Base-by-base conservation (phyloP, 495 filamentous ascomycete species). In the Aspergillus baeticus region DNA sequence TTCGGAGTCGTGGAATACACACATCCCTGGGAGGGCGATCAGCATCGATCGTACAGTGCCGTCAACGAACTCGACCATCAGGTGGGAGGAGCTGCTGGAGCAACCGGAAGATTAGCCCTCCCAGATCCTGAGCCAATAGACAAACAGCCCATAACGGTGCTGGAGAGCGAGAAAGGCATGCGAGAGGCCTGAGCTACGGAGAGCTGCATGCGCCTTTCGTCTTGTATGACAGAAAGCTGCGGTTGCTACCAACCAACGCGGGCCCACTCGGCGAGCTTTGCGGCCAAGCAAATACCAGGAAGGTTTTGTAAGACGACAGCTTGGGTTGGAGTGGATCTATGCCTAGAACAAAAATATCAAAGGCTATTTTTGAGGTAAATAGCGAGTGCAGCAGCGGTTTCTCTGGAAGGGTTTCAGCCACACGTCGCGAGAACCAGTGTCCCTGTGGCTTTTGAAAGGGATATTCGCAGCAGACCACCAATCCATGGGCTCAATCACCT, bases 181-280 rank as follows among this genome's bases (percentile, higher is more conserved):
- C 67, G 64, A 63, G 63, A 69, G 70, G 70, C 61, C 69, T 71
- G 59, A 69, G 69, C 48, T 4, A 58, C 73, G 73, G 73, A 42
- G 67, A 63, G 68, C 59, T 69, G 73, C 73, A 76, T 67, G 63
- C 54, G 58, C 59, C 47, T 51, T 48, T 62, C 22, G 59, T 61
- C 63, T 65, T 66, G 70, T 71, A 68, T 59, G 33, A 66, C 68
- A 63, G 66, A 46, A 67, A 51, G 39, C 56, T 60, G 63, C 70
- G 63, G 64, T 59, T 49, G 44, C 59, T 58, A 35, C 57, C 64
- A 67, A 69, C 50, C 57, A 63, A 60, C 45, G 43, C 13, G 42
- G 54, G 37, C 60, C 54, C 43, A 49, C 48, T 55, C 37, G 22
- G 10, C 41, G 54, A 51, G 38, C 48, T 50, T 35, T 50, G 50